Conservation (phyloP, 352 stramenopile species). For the Phytophthora sojae region DNA sequence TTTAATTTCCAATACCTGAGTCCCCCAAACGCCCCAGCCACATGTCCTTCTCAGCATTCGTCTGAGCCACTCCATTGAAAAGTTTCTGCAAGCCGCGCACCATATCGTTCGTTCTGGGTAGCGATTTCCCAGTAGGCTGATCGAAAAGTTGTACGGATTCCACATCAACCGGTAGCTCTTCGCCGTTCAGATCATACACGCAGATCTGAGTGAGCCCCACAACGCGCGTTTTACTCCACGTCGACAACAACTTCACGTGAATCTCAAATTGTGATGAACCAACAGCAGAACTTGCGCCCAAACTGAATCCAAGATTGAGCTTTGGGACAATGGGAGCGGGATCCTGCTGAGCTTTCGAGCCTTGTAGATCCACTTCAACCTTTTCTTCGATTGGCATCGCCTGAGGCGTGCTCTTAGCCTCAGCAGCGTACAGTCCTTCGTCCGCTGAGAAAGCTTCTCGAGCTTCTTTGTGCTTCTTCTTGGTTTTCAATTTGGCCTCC, state of each 20-base stretch:
- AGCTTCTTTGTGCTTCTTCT: neutral
- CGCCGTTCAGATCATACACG: constrained; percentile 69
- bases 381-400: neutral
- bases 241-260: constrained; percentile 73
- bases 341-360: constrained; percentile 10
- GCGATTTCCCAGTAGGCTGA: constrained; percentile 43
- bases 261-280: constrained; percentile 38
- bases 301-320: constrained; percentile 32
- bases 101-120: constrained; percentile 77
- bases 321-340: constrained; percentile 29
- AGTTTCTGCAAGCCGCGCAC: constrained; percentile 59
- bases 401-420: neutral
- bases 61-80: constrained; percentile 70
- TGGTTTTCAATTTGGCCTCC: neutral
- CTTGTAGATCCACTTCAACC: neutral
- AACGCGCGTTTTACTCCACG: constrained; percentile 66
- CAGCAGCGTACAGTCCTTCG: constrained; percentile 5
- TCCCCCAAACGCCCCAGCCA: constrained; percentile 75
- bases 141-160: constrained; percentile 64
- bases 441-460: neutral
- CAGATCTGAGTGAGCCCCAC: constrained; percentile 74
- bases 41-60: constrained; percentile 78
- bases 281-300: neutral
- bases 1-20: constrained; percentile 37
- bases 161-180: constrained; percentile 59